Conservation (phyloP, 139 green algal genomes). For the Picochlorum costavermella region DNA sequence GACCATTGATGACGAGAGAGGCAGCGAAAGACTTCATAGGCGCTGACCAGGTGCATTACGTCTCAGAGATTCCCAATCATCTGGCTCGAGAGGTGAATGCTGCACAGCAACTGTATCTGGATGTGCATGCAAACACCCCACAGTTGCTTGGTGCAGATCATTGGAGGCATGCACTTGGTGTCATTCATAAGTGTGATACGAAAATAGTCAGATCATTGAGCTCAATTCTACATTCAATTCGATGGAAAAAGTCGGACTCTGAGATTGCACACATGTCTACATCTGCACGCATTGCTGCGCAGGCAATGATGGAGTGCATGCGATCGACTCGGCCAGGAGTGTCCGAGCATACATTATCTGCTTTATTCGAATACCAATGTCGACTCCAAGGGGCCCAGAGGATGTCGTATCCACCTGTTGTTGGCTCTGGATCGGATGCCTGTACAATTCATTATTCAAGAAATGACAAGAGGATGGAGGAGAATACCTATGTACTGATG, state of each 20-base stretch:
- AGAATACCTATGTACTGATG: conserved; percentile 71
- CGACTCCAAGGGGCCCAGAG: conserved; percentile 49
- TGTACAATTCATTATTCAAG: conserved; percentile 80
- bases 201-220: conserved; percentile 2
- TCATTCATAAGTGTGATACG: neutral
- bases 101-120: conserved; percentile 10
- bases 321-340: conserved; percentile 18
- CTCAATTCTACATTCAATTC: conserved; percentile 39
- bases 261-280: conserved; percentile 56
- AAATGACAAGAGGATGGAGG: conserved; percentile 68
- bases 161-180: conserved; percentile 3
- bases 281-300: conserved; percentile 40
- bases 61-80: conserved; percentile 27
- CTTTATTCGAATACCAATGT: conserved; percentile 58
- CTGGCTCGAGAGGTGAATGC: conserved; percentile 11
- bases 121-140: neutral
- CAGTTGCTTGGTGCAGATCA: conserved; percentile 7
- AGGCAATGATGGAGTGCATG: conserved; percentile 50
- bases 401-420: conserved; percentile 67
- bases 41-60: conserved; percentile 46
- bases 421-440: conserved; percentile 53
- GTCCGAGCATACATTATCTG: conserved; percentile 49
- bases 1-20: conserved; percentile 19
- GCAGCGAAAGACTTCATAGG: conserved; percentile 51
- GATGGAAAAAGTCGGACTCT: conserved; percentile 58